A percentile compares a stretch with the other conserved stretches of the same genome.
These are phyloP conservation scores for Ustilago trichophora DNA, from an alignment of 1,284 basidiomycete genomes.

Conservation along the genomic window DNA sequence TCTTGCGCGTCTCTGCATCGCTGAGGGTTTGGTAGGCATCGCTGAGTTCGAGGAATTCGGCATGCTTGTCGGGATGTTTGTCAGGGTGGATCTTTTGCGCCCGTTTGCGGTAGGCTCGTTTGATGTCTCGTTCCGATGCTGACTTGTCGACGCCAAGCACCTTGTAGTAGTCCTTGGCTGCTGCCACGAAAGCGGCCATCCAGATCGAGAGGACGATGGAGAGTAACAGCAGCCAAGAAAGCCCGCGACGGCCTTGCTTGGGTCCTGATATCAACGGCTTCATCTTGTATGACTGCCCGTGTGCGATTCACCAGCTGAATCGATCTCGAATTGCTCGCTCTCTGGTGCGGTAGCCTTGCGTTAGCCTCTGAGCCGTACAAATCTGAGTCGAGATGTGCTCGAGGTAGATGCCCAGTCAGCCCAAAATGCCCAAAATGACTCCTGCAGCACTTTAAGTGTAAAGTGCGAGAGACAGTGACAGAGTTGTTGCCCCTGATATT, in stretches of 20 bases:
- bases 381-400: too few species aligned
- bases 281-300: constrained; percentile 21
- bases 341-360: neutral
- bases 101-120: constrained; percentile 61
- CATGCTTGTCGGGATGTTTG: constrained; percentile 65
- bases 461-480: too few species aligned
- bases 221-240: constrained; percentile 18
- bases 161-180: constrained; percentile 62
- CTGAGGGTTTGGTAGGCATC: constrained; percentile 64
- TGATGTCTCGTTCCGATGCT: constrained; percentile 63
- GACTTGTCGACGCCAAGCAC: constrained; percentile 57
- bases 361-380: neutral
- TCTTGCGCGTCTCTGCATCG: constrained; percentile 57
- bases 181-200: constrained; percentile 37
- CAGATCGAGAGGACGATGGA: constrained; percentile 21
- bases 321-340: too few species aligned
- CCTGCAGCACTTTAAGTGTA: too few species aligned
- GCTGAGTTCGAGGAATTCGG: constrained; percentile 68
- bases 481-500: neutral
- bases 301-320: too few species aligned
- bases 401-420: too few species aligned
- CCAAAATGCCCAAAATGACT: too few species aligned
- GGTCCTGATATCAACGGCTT: constrained; percentile 34
- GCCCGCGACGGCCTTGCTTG: neutral
- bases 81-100: constrained; percentile 65